Base-by-base conservation (phyloP, 2,329 filamentous ascomycete species). In the Fusarium sp. region DNA sequence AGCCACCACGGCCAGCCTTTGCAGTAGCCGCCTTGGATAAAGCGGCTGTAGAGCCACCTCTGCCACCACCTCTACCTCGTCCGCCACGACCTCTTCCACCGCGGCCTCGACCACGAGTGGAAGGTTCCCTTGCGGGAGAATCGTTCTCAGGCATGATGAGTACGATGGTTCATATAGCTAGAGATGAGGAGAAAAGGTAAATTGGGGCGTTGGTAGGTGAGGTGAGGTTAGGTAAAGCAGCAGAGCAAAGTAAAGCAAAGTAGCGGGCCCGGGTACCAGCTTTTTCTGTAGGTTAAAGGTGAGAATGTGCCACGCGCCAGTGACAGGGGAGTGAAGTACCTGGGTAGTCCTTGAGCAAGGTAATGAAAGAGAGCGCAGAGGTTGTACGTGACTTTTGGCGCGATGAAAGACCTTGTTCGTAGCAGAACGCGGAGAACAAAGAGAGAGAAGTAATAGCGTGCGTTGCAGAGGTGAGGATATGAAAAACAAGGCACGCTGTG, bases 1-100 rank as follows among this genome's bases (percentile, higher is more conserved):
- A 78, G 70, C 80, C 80, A 48, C 80, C 79, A 60, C 81, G 78
- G 54, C 80, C 79, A 44, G 80, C 76, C 67, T 83, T 85, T 58
- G 77, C 70, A 50, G 78, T 63, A 65, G 80, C 73, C 49, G 81
- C 64, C 73, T 79, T 80, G 65, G 78, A 65, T 55, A 80, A 72
- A 66, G 77, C 73, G 48, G 80, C 70, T 62, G 73, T 79, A 75
- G 71, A 73, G 37, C 77, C 70, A 60, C 79, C 78, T 63, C 78
- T 77, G 49, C 78, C 78, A 67, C 79, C 73, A 62, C 69, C 69
- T 72, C 69, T 69, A 38, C 77, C 70, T 59, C 79, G 78, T 55
- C 78, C 78, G 59, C 79, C 75, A 60, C 77, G 68, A 65, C 73
- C 75, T 72, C 76, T 73, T 44, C 78, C 76, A 58, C 77, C 78